Evolutionary conservation across 176 grass and related monocot species (phyloP).

Genomic region (Neostapfia colusana): DNA sequence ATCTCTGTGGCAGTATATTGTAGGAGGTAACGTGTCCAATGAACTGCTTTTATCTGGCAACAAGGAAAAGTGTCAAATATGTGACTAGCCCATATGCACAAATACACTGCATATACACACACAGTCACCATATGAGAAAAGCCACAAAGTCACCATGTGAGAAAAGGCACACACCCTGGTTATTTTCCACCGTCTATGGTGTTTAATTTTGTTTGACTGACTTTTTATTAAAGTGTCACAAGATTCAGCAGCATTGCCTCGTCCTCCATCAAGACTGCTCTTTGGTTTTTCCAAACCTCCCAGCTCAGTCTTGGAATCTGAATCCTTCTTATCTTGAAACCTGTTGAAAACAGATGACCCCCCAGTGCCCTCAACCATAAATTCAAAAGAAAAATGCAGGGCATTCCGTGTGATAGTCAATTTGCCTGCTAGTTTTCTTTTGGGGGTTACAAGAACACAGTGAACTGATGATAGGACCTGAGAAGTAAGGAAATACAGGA

Average conservation of each 20-base stretch:
- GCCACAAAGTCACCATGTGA: not conserved
- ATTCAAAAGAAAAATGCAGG: conserved; percentile 91
- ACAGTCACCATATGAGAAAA: not conserved
- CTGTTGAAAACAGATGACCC: conserved; percentile 88
- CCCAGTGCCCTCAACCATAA: conserved; percentile 91
- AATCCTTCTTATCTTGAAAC: conserved; percentile 66
- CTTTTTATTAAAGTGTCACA: conserved; percentile 51
- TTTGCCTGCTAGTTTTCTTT: conserved; percentile 86
- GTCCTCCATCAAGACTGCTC: conserved; percentile 53
- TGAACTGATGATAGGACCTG: conserved; percentile 69
- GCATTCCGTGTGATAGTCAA: conserved; percentile 67
- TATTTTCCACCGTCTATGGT: conserved; percentile 91
- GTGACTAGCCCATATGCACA: conserved; percentile 7
- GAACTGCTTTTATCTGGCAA: conserved; percentile 91
- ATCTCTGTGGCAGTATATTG: conserved; percentile 94
- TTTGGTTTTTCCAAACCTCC: conserved; percentile 59
- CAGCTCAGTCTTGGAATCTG: conserved; percentile 68
- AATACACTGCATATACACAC: not conserved
- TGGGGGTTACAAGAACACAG: conserved; percentile 91
- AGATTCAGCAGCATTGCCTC: conserved; percentile 46
- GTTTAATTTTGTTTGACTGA: conserved; percentile 83
- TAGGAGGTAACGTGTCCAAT: conserved; percentile 90
- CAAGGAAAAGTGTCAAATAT: conserved; percentile 36
- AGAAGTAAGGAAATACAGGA: conserved; percentile 32
- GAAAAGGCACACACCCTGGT: conserved; percentile 46